These are phyloP conservation scores for Bryoerythrophyllum caledonicum DNA, from an alignment of 225 moss, liverwort and hornwort genomes.

Conservation along the genomic window DNA sequence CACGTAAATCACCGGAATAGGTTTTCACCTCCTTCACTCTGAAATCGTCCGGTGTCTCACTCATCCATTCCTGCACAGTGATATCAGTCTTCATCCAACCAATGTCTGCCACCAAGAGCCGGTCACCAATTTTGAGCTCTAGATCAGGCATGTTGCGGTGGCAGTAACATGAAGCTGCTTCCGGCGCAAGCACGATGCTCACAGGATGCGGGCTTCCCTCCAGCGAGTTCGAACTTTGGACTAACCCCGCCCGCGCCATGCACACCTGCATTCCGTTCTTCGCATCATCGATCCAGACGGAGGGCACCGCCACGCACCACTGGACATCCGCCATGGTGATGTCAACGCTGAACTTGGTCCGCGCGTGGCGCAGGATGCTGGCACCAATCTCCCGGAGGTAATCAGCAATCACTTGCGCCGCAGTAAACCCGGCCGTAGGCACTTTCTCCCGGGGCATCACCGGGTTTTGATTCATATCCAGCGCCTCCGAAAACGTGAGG, in stretches of 20 bases:
- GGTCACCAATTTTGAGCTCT: too few relatives aligned
- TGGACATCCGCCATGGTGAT: conserved; percentile 36
- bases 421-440: conserved; percentile 24
- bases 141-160: too few relatives aligned
- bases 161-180: too few relatives aligned
- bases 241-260: conserved; percentile 50
- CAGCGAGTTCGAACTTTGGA: conserved; percentile 15
- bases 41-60: too few relatives aligned
- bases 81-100: too few relatives aligned
- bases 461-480: too few relatives aligned
- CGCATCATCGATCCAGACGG: conserved; percentile 44
- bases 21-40: too few relatives aligned
- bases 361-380: conserved; percentile 31
- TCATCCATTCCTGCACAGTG: too few relatives aligned
- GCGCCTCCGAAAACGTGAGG: too few relatives aligned
- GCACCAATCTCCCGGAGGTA: conserved; percentile 31
- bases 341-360: conserved; percentile 4
- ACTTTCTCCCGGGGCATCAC: too few relatives aligned
- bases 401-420: conserved; percentile 37
- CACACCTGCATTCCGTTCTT: conserved; percentile 46
- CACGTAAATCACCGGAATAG: too few relatives aligned
- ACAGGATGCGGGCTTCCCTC: conserved; percentile 39
- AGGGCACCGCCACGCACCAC: conserved; percentile 61
- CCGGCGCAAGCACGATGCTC: conserved; percentile 57
- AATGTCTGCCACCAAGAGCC: too few relatives aligned